Conservation (phyloP, 1,284 basidiomycete genomes). For the Cryptococcus sp. region DNA sequence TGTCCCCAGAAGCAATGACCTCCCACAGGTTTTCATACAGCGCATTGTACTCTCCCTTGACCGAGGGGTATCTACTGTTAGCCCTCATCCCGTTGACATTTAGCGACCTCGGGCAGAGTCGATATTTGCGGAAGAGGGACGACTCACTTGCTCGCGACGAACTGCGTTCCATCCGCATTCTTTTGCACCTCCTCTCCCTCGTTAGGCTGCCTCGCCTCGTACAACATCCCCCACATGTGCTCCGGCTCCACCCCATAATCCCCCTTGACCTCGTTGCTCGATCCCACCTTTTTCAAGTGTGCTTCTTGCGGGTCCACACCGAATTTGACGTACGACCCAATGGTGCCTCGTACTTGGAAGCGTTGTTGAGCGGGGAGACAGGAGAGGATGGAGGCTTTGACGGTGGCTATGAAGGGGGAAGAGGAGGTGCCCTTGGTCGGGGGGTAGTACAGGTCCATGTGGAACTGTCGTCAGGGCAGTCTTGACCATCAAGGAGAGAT, state of each 20-base stretch:
- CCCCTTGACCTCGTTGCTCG: conserved; percentile 8
- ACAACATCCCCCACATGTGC: conserved; percentile 18
- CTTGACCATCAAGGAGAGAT: background rate
- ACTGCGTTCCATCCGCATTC: conserved; percentile 2
- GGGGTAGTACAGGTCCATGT: conserved; percentile 64
- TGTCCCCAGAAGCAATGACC: conserved; percentile 11
- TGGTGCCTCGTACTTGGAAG: conserved; percentile 56
- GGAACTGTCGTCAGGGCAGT: conserved; percentile 40
- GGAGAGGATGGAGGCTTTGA: conserved; percentile 65
- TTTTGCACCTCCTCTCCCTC: background rate
- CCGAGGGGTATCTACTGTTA: conserved; percentile 3
- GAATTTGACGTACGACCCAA: conserved; percentile 67
- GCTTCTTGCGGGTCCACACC: conserved; percentile 67
- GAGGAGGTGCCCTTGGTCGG: conserved; percentile 47
- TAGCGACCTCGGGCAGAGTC: background rate
- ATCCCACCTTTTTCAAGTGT: conserved; percentile 12
- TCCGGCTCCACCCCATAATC: conserved; percentile 14
- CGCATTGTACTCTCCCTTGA: conserved; percentile 13
- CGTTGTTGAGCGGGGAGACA: conserved; percentile 59
- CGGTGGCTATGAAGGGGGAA: conserved; percentile 60
- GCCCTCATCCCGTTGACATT: background rate
- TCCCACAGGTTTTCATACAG: conserved; percentile 16
- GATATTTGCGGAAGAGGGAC: background rate
- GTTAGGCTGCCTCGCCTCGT: background rate
- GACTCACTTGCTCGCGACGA: conserved; percentile 6